Base-by-base conservation (phyloP, 768 basidiomycete genomes). In the Lentinula sp. region DNA sequence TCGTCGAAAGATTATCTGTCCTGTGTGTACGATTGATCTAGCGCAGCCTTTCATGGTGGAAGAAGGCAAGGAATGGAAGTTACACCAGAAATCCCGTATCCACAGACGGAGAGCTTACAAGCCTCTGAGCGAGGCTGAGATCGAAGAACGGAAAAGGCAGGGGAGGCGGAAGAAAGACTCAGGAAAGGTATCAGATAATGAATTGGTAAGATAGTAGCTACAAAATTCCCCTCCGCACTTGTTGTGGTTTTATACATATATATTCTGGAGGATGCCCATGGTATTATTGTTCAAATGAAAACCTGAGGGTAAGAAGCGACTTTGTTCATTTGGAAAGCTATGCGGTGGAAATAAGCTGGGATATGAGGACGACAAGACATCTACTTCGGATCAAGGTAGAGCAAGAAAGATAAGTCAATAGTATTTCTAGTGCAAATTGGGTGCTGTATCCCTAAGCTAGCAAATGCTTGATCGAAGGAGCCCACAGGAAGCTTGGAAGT, bases 41-140 rank as follows among this genome's bases (percentile, higher is more conserved):
- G 71, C 78, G 21, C 76, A 78, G 28, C 91, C 91, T 13, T 81
- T 89, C 77, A 82, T 93, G 72, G 81, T 90, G 13, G 80, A 82
- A 62, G 77, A 79, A 67, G 78, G 76, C 11, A 57, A 64, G 32
- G 75, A 79, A 63, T 88, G 88, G 85, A 74, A 78, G 1, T 71
- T 70, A 1, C 91, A 93, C 69, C 70, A 75, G 37, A 73, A 72
- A n/a, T 84, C 84, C 6, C 81, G 83, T 16, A 51, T 70, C 9
- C 90, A 92, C 68, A 78, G 76, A 64, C 74, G 78, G n/a, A 70
- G 81, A 43, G 73, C 74, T 13, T 15, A 37, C 28, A 59, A 49
- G 35, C 34, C 57, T 8, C 48, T 48, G 5, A 59, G 34, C n/a
- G 57, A 31, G 7, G 43, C 57, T 10, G 45, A 59, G 46, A 59